Percentiles rank a stretch among this genome's conserved stretches.
phyloP scores from a whole-genome alignment of 257 asterid genomes.

The Ophiorrhiza pumila region DNA sequence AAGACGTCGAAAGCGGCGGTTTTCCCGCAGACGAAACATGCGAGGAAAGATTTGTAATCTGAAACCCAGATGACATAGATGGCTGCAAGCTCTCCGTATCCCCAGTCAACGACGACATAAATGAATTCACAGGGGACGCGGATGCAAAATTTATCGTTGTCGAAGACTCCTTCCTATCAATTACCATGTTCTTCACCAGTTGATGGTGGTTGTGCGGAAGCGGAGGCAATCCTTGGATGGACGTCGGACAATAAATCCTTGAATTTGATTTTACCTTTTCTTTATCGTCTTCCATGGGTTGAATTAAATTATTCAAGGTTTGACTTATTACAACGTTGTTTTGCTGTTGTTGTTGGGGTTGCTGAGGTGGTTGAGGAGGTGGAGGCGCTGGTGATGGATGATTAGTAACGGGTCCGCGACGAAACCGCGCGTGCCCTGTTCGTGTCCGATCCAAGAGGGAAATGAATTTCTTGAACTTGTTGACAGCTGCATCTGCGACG shows the following conservation, averaged over 20 bases:
- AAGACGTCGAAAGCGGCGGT: constrained; percentile 74
- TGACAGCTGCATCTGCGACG: constrained; percentile 72
- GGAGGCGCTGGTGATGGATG: constrained; percentile 12
- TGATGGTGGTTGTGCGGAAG: constrained; percentile 62
- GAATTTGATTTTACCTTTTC: constrained; percentile 27
- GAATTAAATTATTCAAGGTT: constrained; percentile 21
- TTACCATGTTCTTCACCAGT: constrained; percentile 29
- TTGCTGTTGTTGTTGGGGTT: background rate
- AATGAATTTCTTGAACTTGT: constrained; percentile 69
- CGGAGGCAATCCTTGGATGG: constrained; percentile 76
- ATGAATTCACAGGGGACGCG: constrained; percentile 49
- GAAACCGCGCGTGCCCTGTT: constrained; percentile 93
- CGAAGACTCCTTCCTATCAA: constrained; percentile 62
- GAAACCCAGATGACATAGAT: constrained; percentile 76
- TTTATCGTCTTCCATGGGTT: constrained; percentile 22
- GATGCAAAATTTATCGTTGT: constrained; percentile 64
- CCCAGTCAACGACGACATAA: constrained; percentile 70
- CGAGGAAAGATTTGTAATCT: constrained; percentile 63
- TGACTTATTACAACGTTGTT: background rate
- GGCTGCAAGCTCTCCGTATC: constrained; percentile 64
- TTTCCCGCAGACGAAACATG: constrained; percentile 67
- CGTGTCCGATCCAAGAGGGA: constrained; percentile 66
- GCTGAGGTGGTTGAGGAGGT: background rate
- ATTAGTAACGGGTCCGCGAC: constrained; percentile 65
- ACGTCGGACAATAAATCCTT: constrained; percentile 57